A percentile compares a stretch with the other conserved stretches of the same genome.
phyloP scores from a whole-genome alignment of 169 alveolate species.

The Plasmodium cynomolgi region DNA sequence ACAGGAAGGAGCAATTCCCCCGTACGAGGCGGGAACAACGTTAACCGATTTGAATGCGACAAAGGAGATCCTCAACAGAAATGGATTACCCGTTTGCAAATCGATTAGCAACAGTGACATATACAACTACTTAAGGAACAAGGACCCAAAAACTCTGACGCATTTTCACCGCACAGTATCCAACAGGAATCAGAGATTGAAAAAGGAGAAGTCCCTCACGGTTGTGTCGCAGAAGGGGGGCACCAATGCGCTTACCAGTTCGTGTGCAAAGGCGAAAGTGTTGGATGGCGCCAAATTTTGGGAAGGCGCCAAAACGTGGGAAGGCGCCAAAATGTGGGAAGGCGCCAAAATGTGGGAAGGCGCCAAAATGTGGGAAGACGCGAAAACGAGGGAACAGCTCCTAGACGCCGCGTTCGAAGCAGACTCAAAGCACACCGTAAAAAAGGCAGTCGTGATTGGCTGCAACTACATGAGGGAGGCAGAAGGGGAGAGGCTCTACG shows the following conservation, averaged over 20 bases:
- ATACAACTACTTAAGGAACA: conserved; percentile 39
- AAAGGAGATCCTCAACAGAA: neutral
- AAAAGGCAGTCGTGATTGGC: conserved; percentile 92
- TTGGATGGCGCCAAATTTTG: neutral
- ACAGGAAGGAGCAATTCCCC: neutral
- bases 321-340: neutral
- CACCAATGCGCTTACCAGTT: neutral
- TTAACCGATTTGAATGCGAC: neutral
- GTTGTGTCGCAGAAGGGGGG: neutral
- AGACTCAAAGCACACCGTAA: conserved; percentile 71
- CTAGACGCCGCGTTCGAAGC: neutral
- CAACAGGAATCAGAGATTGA: conserved; percentile 22
- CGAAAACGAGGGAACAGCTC: neutral
- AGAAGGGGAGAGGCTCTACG: conserved; percentile 84
- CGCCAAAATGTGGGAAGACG: neutral
- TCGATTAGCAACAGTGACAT: conserved; percentile 43
- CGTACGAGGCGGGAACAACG: neutral
- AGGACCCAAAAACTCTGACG: neutral
- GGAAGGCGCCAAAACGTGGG: neutral
- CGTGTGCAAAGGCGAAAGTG: neutral
- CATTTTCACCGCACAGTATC: conserved; percentile 54
- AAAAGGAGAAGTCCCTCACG: neutral
- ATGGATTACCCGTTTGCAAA: conserved; percentile 6
- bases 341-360: too few species aligned
- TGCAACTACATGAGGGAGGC: conserved; percentile 83